A percentile compares a stretch with the other conserved stretches of the same genome.
Conservation (phyloP, 2,329 filamentous ascomycete species). For the Apiospora rasikravindrae region DNA sequence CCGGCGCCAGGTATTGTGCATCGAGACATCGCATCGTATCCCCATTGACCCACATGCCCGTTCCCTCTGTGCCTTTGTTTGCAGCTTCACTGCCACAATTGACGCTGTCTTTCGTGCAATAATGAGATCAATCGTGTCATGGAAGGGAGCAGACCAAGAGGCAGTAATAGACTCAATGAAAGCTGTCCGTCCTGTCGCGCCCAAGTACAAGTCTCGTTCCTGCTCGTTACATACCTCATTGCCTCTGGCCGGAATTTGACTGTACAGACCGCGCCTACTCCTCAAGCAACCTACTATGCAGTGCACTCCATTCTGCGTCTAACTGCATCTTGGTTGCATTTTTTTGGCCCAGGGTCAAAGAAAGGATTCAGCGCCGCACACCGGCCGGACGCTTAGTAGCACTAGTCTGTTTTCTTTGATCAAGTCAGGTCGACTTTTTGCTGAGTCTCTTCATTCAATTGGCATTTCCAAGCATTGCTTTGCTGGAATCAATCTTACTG, state of each 20-base stretch:
- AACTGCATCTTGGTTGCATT: constrained; percentile 7
- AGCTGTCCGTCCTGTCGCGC: neutral
- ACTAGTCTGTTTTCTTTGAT: constrained; percentile 14
- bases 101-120: neutral
- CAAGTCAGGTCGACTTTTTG: neutral
- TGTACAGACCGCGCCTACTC: neutral
- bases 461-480: constrained; percentile 14
- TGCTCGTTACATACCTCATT: neutral
- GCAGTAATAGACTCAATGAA: neutral
- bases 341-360: constrained; percentile 5
- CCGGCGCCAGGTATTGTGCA: neutral
- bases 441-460: constrained; percentile 11
- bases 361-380: constrained; percentile 13
- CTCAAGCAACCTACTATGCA: neutral
- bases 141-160: neutral
- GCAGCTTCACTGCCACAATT: constrained; percentile 9
- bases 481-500: constrained; percentile 15
- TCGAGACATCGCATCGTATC: constrained; percentile 13
- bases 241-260: neutral
- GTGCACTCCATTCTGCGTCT: constrained; percentile 14
- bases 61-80: constrained; percentile 4
- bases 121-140: neutral
- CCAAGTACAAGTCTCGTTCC: neutral
- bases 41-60: neutral
- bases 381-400: constrained; percentile 1